phyloP scores from a whole-genome alignment of 495 filamentous ascomycete species.

The Rostrohypoxylon terebratum region DNA sequence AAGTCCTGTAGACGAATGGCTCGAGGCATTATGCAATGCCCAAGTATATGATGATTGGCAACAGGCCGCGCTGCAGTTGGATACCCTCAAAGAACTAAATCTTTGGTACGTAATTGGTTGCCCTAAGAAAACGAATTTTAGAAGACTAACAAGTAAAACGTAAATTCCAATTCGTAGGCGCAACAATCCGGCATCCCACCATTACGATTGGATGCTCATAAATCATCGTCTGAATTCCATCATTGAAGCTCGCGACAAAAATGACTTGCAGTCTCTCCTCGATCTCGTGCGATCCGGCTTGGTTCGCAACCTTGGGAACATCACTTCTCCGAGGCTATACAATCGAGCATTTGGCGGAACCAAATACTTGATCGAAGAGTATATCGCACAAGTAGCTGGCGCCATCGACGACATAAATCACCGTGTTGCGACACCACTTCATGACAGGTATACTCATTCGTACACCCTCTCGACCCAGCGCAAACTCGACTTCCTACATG shows the following conservation, averaged over 20 bases:
- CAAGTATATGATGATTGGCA: conserved; percentile 86
- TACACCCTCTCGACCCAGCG: conserved; percentile 79
- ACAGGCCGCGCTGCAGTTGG: conserved; percentile 79
- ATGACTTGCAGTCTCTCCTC: conserved; percentile 78
- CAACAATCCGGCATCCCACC: conserved; percentile 80
- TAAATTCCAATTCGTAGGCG: conserved; percentile 63
- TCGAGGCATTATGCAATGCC: conserved; percentile 71
- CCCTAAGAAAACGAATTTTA: neutral
- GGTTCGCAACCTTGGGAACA: conserved; percentile 91
- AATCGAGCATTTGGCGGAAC: conserved; percentile 89
- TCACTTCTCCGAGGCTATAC: conserved; percentile 84
- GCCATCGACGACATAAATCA: conserved; percentile 81
- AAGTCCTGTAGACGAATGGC: conserved; percentile 64
- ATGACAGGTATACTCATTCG: conserved; percentile 53
- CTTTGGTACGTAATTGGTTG: conserved; percentile 70
- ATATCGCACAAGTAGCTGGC: conserved; percentile 83
- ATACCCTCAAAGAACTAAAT: conserved; percentile 80
- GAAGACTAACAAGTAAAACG: conserved; percentile 23
- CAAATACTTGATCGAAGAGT: conserved; percentile 90
- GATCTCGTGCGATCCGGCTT: conserved; percentile 87
- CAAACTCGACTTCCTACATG: conserved; percentile 89
- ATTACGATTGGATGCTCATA: conserved; percentile 93
- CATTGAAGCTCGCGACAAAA: conserved; percentile 76
- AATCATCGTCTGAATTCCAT: conserved; percentile 78
- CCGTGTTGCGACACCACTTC: conserved; percentile 38